phyloP scores from a whole-genome alignment of 495 filamentous ascomycete species.

The Talaromyces trachyspermus region DNA sequence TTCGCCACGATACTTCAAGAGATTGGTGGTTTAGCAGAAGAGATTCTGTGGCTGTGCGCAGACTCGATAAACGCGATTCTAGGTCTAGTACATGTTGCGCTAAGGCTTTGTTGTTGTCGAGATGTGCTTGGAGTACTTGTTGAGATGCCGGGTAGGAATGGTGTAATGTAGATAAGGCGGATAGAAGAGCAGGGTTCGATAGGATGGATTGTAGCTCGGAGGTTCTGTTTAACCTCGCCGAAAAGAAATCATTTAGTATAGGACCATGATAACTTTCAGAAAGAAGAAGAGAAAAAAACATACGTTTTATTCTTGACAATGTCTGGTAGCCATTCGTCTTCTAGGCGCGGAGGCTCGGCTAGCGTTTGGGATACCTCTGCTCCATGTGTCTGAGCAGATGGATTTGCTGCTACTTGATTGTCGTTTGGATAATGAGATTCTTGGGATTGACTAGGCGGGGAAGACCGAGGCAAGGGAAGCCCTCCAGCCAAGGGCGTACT shows the following conservation, averaged over 20 bases:
- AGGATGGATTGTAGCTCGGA: constrained; percentile 61
- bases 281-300: too few relatives aligned
- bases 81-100: constrained; percentile 61
- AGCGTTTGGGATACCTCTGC: constrained; percentile 8
- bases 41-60: constrained; percentile 63
- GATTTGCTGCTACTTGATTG: not conserved
- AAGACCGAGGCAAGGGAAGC: not conserved
- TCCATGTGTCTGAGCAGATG: not conserved
- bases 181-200: constrained; percentile 48
- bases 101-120: constrained; percentile 56
- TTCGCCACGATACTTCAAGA: constrained; percentile 83
- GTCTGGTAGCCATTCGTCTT: constrained; percentile 59
- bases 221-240: constrained; percentile 22
- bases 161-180: constrained; percentile 56
- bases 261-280: not conserved
- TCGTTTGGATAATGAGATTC: constrained; percentile 11
- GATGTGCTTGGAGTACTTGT: constrained; percentile 48
- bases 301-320: constrained; percentile 71
- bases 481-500: constrained; percentile 46
- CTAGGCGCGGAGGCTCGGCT: constrained; percentile 30
- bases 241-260: not conserved
- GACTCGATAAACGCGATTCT: constrained; percentile 48
- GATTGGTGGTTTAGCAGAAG: constrained; percentile 76
- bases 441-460: constrained; percentile 25
- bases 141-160: constrained; percentile 46